These are phyloP conservation scores for Pythium dissimile DNA, from an alignment of 352 stramenopile genomes.

Conservation along the genomic window DNA sequence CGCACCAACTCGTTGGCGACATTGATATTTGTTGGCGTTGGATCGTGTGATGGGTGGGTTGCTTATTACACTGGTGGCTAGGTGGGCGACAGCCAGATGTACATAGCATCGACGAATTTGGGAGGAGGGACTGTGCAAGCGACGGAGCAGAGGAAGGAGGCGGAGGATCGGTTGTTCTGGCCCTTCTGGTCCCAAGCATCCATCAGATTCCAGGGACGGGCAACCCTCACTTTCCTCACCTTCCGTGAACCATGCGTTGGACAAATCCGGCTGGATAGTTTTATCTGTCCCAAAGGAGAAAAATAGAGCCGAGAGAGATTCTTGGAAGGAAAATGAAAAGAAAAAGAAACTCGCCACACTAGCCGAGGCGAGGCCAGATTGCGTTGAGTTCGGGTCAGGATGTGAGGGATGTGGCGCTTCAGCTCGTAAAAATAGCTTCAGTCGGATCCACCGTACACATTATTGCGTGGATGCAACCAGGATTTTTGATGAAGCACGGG, in stretches of 20 bases:
- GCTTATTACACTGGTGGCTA: neutral
- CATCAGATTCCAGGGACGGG: conserved; percentile 11
- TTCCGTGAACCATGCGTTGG: conserved; percentile 1
- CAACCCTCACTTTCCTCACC: neutral
- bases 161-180: conserved; percentile 12
- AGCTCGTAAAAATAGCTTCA: neutral
- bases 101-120: conserved; percentile 5
- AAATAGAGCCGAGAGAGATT: conserved; percentile 8
- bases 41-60: conserved; percentile 13
- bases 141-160: conserved; percentile 5
- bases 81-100: conserved; percentile 7
- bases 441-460: too few species aligned
- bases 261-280: conserved; percentile 5
- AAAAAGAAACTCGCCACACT: neutral
- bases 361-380: too few species aligned
- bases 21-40: conserved; percentile 17
- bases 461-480: neutral
- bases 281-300: neutral
- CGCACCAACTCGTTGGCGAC: conserved; percentile 4
- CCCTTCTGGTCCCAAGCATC: conserved; percentile 22
- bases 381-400: neutral
- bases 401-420: neutral
- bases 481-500: too few species aligned
- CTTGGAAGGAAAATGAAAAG: neutral
- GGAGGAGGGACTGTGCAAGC: conserved; percentile 11